Percentiles rank a stretch among this genome's conserved stretches.
phyloP scores from a whole-genome alignment of 495 filamentous ascomycete genomes.

The Chlorociboria aeruginascens region DNA sequence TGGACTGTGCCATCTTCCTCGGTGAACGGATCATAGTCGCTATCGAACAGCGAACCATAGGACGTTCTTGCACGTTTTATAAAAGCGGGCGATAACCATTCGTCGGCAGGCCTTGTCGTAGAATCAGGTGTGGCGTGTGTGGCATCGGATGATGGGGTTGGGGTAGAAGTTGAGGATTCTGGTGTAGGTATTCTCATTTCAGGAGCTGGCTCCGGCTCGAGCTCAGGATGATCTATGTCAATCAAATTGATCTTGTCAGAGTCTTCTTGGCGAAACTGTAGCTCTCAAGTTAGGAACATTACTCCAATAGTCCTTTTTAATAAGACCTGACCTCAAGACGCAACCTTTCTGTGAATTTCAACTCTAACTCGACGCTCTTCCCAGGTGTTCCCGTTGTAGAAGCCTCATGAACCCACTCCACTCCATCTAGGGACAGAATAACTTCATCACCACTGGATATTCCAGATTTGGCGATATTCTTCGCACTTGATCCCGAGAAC shows the following conservation, averaged over 20 bases:
- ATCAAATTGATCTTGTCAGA: conserved; percentile 5
- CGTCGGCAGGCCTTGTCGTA: conserved; percentile 3
- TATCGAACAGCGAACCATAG: conserved; percentile 44
- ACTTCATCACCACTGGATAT: conserved; percentile 71
- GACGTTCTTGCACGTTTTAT: conserved; percentile 51
- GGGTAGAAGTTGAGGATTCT: not conserved
- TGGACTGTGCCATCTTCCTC: conserved; percentile 52
- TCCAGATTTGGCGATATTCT: conserved; percentile 48
- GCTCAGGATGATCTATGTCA: conserved; percentile 15
- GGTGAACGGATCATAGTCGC: conserved; percentile 52
- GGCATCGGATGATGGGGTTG: not conserved
- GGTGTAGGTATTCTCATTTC: not conserved
- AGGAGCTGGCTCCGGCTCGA: not conserved
- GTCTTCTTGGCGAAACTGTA: conserved; percentile 13
- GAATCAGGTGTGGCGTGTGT: not conserved
- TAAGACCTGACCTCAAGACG: conserved; percentile 40
- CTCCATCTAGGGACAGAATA: conserved; percentile 53
- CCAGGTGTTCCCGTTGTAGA: conserved; percentile 44
- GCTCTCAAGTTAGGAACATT: not conserved
- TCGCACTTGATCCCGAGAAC: conserved; percentile 62
- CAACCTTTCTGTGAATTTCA: conserved; percentile 47
- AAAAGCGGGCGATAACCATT: conserved; percentile 69
- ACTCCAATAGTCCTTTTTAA: not conserved
- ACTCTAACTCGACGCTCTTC: conserved; percentile 61
- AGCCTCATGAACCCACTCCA: conserved; percentile 41